Evolutionary conservation across 495 filamentous ascomycete genomes (phyloP).

Genomic region (Hypoxylon cercidicola): DNA sequence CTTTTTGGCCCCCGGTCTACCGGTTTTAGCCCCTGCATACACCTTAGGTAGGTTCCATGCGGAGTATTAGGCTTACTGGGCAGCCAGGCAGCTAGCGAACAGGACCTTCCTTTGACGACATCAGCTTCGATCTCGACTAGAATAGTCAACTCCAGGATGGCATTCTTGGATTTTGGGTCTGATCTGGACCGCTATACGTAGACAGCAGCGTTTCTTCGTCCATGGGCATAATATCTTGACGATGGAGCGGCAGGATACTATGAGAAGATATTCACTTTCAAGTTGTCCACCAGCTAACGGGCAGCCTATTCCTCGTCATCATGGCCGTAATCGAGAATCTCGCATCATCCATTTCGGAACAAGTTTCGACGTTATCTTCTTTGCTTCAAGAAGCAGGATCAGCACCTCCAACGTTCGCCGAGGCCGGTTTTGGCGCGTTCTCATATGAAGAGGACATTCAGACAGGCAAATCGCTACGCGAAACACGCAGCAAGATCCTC

Average conservation of each 20-base stretch:
- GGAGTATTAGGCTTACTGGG: background rate
- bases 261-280: background rate
- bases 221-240: background rate
- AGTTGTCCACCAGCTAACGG: conserved; percentile 47
- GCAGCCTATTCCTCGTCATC: background rate
- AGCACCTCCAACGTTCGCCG: conserved; percentile 28
- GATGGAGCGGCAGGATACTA: background rate
- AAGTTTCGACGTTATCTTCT: conserved; percentile 25
- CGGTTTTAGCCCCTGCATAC: background rate
- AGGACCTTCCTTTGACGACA: too few species aligned
- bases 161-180: background rate
- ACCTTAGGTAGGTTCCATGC: background rate
- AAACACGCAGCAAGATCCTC: conserved; percentile 27
- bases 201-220: background rate
- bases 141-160: background rate
- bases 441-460: conserved; percentile 18
- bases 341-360: conserved; percentile 20
- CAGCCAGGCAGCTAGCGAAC: conserved; percentile 1
- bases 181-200: background rate
- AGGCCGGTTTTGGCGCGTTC: conserved; percentile 28
- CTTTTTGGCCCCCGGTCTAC: background rate
- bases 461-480: conserved; percentile 16
- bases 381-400: conserved; percentile 22
- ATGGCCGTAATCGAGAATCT: conserved; percentile 26
- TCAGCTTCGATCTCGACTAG: background rate